These are phyloP conservation scores for Diplodia intermedia DNA, from an alignment of 2,329 filamentous ascomycete species.

Conservation along the genomic window DNA sequence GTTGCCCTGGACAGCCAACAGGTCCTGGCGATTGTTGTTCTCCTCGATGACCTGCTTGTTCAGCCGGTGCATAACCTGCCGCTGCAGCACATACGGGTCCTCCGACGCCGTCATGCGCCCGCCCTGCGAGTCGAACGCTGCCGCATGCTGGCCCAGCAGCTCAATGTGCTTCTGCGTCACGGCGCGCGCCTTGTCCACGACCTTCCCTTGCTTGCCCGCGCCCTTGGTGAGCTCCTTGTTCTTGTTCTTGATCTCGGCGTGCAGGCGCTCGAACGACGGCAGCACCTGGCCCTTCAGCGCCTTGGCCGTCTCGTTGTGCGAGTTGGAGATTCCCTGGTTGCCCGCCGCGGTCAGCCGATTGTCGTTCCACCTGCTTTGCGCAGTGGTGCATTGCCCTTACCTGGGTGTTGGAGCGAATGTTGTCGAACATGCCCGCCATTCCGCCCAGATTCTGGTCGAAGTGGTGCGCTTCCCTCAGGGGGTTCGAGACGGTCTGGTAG, in stretches of 20 bases:
- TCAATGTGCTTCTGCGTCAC: constrained; percentile 95
- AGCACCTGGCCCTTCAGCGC: constrained; percentile 84
- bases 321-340: constrained; percentile 77
- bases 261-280: constrained; percentile 86
- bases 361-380: background rate
- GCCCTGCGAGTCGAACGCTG: constrained; percentile 76
- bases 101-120: constrained; percentile 73
- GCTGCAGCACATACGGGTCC: constrained; percentile 87
- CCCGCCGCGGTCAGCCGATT: background rate
- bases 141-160: constrained; percentile 84
- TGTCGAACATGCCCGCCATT: constrained; percentile 89
- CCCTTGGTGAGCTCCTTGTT: constrained; percentile 85
- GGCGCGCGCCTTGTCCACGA: constrained; percentile 86
- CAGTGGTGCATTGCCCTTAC: constrained; percentile 48
- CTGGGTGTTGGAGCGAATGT: constrained; percentile 88
- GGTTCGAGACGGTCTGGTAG: constrained; percentile 76
- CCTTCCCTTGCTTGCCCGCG: constrained; percentile 83
- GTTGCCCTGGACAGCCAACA: constrained; percentile 88
- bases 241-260: constrained; percentile 97
- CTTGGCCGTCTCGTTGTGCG: constrained; percentile 90
- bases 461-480: constrained; percentile 87
- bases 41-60: constrained; percentile 92
- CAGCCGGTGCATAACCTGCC: constrained; percentile 81
- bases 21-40: constrained; percentile 93
- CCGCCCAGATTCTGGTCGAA: constrained; percentile 91